Evolutionary conservation across 2,329 filamentous ascomycete genomes (phyloP).

Genomic region (Stenocarpella maydis): DNA sequence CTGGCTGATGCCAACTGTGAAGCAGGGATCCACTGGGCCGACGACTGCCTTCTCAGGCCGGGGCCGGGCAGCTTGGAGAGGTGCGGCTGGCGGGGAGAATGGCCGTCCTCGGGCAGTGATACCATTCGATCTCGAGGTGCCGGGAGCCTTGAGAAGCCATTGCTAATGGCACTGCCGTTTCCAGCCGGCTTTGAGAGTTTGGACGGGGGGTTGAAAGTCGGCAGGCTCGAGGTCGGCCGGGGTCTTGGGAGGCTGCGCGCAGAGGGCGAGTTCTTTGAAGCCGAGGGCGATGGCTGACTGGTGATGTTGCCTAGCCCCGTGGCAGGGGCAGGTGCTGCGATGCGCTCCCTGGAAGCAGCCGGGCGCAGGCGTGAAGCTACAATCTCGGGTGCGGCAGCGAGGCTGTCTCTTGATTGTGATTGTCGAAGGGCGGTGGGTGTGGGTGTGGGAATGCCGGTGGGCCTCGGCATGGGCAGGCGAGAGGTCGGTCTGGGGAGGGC

Average conservation of each 20-base stretch:
- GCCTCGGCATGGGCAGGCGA: conserved; percentile 31
- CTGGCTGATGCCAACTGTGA: conserved; percentile 13
- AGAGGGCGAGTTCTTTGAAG: not conserved
- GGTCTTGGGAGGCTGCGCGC: conserved; percentile 23
- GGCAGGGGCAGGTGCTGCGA: conserved; percentile 4
- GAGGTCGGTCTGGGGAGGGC: conserved; percentile 33
- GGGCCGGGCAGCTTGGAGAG: conserved; percentile 24
- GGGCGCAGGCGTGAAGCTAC: conserved; percentile 26
- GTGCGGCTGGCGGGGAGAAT: not conserved
- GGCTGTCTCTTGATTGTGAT: conserved; percentile 26
- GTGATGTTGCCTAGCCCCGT: conserved; percentile 19
- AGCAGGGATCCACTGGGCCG: conserved; percentile 15
- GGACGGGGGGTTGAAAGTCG: conserved; percentile 24
- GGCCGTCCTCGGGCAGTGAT: conserved; percentile 26
- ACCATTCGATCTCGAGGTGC: conserved; percentile 32
- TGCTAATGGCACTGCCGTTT: conserved; percentile 4
- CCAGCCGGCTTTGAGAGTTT: not conserved
- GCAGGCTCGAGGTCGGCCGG: conserved; percentile 31
- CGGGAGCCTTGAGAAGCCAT: conserved; percentile 14
- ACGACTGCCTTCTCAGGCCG: conserved; percentile 27
- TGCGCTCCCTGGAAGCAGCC: conserved; percentile 30
- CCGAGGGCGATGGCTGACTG: conserved; percentile 5
- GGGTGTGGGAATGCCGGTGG: conserved; percentile 27
- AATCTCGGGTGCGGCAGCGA: conserved; percentile 24
- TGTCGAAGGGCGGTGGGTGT: conserved; percentile 18